Conservation (phyloP, 345 rosid species). For the Triadica sebifera region DNA sequence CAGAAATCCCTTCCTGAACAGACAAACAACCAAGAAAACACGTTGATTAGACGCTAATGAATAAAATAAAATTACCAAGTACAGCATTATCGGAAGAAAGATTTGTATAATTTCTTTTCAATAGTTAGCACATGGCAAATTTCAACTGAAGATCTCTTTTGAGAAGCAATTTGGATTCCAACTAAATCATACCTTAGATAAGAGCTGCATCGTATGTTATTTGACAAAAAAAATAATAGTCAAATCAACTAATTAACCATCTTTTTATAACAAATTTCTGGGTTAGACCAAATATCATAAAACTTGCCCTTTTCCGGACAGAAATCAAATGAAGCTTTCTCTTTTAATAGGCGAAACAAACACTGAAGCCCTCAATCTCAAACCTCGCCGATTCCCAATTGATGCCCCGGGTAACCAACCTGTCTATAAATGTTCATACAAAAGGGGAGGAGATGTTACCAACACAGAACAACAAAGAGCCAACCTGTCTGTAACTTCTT, state of each 20-base stretch:
- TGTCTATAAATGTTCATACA: too few relatives aligned
- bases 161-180: not conserved
- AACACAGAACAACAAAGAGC: too few relatives aligned
- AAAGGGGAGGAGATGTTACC: too few relatives aligned
- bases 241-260: not conserved
- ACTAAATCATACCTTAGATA: not conserved
- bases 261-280: not conserved
- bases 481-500: too few relatives aligned
- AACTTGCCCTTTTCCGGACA: not conserved
- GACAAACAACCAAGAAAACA: not conserved
- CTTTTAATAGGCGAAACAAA: too few relatives aligned
- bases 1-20: conserved; percentile 78
- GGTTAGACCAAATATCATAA: not conserved
- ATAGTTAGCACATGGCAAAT: not conserved
- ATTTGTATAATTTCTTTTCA: not conserved
- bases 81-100: not conserved
- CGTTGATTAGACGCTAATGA: too few relatives aligned
- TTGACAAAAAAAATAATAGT: too few relatives aligned
- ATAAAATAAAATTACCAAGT: too few relatives aligned
- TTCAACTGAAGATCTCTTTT: not conserved
- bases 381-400: not conserved
- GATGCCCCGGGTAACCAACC: too few relatives aligned
- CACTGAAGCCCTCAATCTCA: not conserved
- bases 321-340: not conserved
- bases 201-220: too few relatives aligned